These are phyloP conservation scores for Bacterosira constricta DNA, from an alignment of 108 stramenopile genomes.

Conservation along the genomic window DNA sequence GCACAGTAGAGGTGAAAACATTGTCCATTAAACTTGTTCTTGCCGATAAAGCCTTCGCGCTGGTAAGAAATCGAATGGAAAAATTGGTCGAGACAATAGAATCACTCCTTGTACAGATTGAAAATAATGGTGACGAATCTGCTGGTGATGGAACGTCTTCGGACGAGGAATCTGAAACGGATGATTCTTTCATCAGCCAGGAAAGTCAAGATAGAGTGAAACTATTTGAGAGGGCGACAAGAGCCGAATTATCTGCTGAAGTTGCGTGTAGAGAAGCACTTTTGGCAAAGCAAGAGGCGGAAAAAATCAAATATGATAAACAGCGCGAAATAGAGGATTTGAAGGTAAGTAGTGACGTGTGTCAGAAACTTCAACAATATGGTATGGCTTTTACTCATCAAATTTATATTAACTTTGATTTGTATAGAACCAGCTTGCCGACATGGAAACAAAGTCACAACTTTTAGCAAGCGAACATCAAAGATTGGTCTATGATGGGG, in stretches of 20 bases:
- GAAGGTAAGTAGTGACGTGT: conserved; percentile 36
- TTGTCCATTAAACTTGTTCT: conserved; percentile 72
- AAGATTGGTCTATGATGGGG: conserved; percentile 12
- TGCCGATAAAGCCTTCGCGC: conserved; percentile 77
- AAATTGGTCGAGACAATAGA: conserved; percentile 77
- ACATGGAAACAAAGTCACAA: conserved; percentile 45
- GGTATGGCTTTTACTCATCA: neutral
- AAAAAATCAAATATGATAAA: conserved; percentile 55
- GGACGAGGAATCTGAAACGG: conserved; percentile 51
- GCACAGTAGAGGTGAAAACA: conserved; percentile 76
- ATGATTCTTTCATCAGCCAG: conserved; percentile 13
- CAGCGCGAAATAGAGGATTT: conserved; percentile 71
- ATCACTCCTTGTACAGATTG: conserved; percentile 69
- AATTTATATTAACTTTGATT: neutral
- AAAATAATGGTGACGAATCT: conserved; percentile 59
- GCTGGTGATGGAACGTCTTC: conserved; percentile 36
- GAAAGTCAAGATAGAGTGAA: conserved; percentile 49
- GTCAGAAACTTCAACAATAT: too few species aligned
- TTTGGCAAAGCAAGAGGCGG: conserved; percentile 61
- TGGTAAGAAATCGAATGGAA: conserved; percentile 71
- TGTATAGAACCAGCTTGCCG: conserved; percentile 37
- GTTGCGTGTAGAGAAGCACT: conserved; percentile 76
- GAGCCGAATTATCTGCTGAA: conserved; percentile 80
- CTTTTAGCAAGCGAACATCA: conserved; percentile 39
- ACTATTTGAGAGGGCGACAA: conserved; percentile 62